phyloP scores from a whole-genome alignment of 2,329 filamentous ascomycete species.

The Chaetomiaceae sp. region DNA sequence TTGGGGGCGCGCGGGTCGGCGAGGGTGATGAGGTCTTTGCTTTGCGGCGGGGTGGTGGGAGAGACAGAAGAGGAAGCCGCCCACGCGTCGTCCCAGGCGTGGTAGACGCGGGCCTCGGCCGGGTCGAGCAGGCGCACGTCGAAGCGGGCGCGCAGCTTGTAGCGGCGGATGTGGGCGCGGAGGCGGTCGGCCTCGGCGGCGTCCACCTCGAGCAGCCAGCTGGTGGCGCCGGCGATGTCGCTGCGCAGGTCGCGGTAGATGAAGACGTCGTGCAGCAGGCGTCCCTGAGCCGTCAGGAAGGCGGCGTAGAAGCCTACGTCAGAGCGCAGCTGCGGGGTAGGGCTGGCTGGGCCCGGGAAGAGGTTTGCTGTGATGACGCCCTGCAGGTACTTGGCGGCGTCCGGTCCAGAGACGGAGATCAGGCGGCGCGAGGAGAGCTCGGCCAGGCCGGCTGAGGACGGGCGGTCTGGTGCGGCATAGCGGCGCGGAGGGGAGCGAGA shows the following conservation, averaged over 20 bases:
- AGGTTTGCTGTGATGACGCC: constrained; percentile 76
- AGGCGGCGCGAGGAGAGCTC: constrained; percentile 68
- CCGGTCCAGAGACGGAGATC: constrained; percentile 70
- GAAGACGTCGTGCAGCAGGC: constrained; percentile 84
- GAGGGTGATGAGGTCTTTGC: constrained; percentile 30
- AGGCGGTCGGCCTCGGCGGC: constrained; percentile 56
- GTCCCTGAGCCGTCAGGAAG: constrained; percentile 79
- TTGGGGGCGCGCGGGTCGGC: constrained; percentile 49
- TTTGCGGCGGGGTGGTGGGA: not conserved
- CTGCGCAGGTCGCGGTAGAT: constrained; percentile 58
- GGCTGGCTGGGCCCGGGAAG: constrained; percentile 23
- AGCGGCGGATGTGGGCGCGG: constrained; percentile 69
- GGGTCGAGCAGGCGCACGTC: constrained; percentile 58
- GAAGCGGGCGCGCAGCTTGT: constrained; percentile 80
- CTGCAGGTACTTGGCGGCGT: constrained; percentile 80
- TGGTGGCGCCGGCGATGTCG: constrained; percentile 30
- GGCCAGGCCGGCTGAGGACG: constrained; percentile 46
- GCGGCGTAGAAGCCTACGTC: constrained; percentile 65
- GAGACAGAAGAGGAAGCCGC: not conserved
- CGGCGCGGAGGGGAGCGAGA: constrained; percentile 18
- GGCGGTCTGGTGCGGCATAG: constrained; percentile 15
- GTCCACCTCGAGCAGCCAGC: constrained; percentile 80
- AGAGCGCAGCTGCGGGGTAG: constrained; percentile 21
- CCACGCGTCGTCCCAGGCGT: constrained; percentile 57
- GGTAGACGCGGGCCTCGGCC: constrained; percentile 64